phyloP scores from a whole-genome alignment of 1,284 basidiomycete species.

The Puccinia triticina region DNA sequence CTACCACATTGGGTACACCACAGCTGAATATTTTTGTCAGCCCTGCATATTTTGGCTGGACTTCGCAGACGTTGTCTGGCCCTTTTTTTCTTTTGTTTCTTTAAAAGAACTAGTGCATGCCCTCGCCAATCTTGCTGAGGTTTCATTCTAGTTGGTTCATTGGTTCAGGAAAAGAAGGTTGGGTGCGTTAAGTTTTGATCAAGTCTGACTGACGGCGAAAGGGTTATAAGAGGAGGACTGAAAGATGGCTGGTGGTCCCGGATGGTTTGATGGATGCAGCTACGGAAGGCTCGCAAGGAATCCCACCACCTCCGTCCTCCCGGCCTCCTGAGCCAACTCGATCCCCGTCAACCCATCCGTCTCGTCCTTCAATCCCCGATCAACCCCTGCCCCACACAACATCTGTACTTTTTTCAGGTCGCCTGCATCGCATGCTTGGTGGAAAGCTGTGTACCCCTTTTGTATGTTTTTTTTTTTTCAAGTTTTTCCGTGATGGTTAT shows the following conservation, averaged over 20 bases:
- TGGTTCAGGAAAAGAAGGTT: no score
- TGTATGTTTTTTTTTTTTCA: not conserved
- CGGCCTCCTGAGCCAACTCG: slow-evolving; percentile 36
- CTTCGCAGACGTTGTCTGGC: no score
- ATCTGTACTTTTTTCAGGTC: slow-evolving; percentile 13
- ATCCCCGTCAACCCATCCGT: slow-evolving; percentile 22
- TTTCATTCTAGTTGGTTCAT: no score
- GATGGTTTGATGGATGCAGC: no score
- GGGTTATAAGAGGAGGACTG: not conserved
- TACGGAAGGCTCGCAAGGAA: not conserved
- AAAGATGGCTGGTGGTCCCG: not conserved
- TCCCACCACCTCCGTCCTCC: slow-evolving; percentile 1
- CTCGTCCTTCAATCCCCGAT: slow-evolving; percentile 18
- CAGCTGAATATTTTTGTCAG: no score
- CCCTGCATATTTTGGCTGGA: no score
- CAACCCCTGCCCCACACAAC: slow-evolving; percentile 2
- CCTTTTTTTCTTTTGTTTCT: no score
- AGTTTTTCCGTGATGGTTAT: not conserved
- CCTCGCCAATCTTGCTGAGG: no score
- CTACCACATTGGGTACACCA: no score
- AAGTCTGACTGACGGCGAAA: no score
- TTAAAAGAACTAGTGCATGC: no score
- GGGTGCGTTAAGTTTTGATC: no score
- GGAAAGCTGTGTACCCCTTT: slow-evolving; percentile 42
- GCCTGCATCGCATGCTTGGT: slow-evolving; percentile 34